Percentiles rank a stretch among this genome's conserved stretches.
Evolutionary conservation across 1,284 basidiomycete genomes (phyloP).

Genomic region (Pseudozyma hubeiensis): DNA sequence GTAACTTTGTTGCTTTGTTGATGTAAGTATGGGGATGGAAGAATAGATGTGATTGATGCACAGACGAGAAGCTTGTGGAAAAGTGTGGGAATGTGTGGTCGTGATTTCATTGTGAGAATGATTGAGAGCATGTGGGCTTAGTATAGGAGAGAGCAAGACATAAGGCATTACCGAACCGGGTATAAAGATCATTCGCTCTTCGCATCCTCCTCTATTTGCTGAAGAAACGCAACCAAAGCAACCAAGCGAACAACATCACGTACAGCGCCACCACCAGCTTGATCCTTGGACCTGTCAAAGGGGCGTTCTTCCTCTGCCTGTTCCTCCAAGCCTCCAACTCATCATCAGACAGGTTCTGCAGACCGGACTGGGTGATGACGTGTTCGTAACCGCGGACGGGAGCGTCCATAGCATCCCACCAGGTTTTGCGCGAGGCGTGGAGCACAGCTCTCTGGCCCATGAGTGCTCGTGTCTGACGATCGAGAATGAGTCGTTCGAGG

Average conservation of each 20-base stretch:
- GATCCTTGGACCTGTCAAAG: constrained; percentile 57
- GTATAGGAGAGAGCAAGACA: neutral
- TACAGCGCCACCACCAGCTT: constrained; percentile 54
- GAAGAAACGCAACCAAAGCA: constrained; percentile 28
- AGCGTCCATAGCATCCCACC: constrained; percentile 74
- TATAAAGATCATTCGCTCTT: too few relatives aligned
- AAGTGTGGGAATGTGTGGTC: neutral
- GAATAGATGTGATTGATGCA: neutral
- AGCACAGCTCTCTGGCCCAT: constrained; percentile 71
- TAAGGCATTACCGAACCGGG: neutral
- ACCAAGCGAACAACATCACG: constrained; percentile 45
- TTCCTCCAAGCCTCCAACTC: constrained; percentile 63
- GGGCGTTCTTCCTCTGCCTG: constrained; percentile 47
- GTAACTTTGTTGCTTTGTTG: constrained; percentile 81
- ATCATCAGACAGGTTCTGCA: constrained; percentile 56
- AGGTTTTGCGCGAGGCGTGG: constrained; percentile 71
- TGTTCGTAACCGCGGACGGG: constrained; percentile 73
- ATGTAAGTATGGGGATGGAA: constrained; percentile 21
- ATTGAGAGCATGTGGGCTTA: too few relatives aligned
- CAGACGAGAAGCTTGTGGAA: too few relatives aligned
- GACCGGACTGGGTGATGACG: constrained; percentile 47
- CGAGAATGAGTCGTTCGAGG: constrained; percentile 68
- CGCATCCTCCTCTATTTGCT: neutral
- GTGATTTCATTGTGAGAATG: neutral
- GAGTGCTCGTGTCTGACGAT: constrained; percentile 67